These are phyloP conservation scores for Smallanthus sonchifolius DNA, from an alignment of 129 eudicot genomes.

Conservation along the genomic window DNA sequence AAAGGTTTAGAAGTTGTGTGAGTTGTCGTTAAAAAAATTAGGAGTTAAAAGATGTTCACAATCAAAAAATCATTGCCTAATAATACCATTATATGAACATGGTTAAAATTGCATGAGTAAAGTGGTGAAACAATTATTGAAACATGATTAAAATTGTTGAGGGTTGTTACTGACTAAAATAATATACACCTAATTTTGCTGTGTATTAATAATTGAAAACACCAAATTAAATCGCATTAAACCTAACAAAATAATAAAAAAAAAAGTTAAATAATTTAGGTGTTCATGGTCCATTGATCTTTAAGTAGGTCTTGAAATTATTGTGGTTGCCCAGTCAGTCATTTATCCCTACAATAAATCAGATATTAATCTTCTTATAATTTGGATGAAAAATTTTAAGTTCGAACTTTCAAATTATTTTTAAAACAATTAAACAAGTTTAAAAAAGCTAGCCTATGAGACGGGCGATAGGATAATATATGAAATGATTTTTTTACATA, in stretches of 20 bases:
- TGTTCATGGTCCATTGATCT: not conserved
- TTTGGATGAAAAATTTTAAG: too few species aligned
- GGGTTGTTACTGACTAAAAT: constrained; percentile 17
- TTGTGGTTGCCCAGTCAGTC: not conserved
- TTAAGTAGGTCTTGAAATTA: constrained; percentile 1
- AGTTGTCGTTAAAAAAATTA: too few species aligned
- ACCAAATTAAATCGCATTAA: constrained; percentile 17
- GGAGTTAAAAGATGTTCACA: too few species aligned
- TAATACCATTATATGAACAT: not conserved
- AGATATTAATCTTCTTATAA: not conserved
- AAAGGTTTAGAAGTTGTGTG: too few species aligned
- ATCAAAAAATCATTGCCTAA: not conserved
- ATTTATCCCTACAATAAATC: too few species aligned
- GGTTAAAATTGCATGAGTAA: not conserved
- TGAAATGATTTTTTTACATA: too few species aligned
- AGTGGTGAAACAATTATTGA: constrained; percentile 19
- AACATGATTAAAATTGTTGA: constrained; percentile 13
- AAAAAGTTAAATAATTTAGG: not conserved
- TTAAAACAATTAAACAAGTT: not conserved
- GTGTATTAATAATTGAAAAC: constrained; percentile 21
- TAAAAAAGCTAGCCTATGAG: too few species aligned
- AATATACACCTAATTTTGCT: constrained; percentile 23
- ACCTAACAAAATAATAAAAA: constrained; percentile 19
- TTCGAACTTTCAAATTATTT: not conserved
- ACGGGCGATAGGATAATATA: too few species aligned